Percentiles rank a stretch among this genome's conserved stretches.
phyloP scores from a whole-genome alignment of 768 basidiomycete species.

The Phaffia australis region DNA sequence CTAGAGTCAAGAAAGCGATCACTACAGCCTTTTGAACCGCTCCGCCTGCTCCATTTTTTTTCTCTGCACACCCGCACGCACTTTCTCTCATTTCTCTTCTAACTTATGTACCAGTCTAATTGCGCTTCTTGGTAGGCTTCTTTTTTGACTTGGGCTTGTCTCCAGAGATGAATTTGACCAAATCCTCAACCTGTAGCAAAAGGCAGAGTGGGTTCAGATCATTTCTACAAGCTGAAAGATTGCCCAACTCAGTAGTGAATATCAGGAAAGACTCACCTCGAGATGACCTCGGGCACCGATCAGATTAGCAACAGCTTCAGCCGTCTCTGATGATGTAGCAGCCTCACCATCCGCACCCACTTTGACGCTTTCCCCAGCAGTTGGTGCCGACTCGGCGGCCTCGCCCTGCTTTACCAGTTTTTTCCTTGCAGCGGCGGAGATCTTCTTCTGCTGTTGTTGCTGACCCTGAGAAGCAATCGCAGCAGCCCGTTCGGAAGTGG shows the following conservation, averaged over 20 bases:
- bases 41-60: too few relatives aligned
- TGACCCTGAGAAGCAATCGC: constrained; percentile 33
- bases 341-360: constrained; percentile 6
- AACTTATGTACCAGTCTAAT: too few relatives aligned
- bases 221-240: not conserved
- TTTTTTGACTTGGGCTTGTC: not conserved
- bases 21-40: too few relatives aligned
- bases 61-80: too few relatives aligned
- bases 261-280: constrained; percentile 17
- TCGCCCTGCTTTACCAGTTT: not conserved
- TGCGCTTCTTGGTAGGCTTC: constrained; percentile 3
- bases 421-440: not conserved
- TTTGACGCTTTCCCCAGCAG: not conserved
- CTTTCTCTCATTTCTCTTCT: too few relatives aligned
- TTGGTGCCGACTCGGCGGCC: not conserved
- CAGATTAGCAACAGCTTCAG: not conserved
- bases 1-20: too few relatives aligned
- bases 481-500: constrained; percentile 17
- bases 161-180: constrained; percentile 39
- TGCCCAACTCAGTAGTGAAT: too few relatives aligned
- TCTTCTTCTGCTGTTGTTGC: constrained; percentile 29
- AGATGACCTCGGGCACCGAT: constrained; percentile 24
- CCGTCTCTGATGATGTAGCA: not conserved
- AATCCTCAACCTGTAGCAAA: constrained; percentile 38
- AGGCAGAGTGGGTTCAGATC: not conserved